A percentile compares a stretch with the other conserved stretches of the same genome.
Conservation (phyloP, 306 rosid genomes). For the Biancaea sappan region DNA sequence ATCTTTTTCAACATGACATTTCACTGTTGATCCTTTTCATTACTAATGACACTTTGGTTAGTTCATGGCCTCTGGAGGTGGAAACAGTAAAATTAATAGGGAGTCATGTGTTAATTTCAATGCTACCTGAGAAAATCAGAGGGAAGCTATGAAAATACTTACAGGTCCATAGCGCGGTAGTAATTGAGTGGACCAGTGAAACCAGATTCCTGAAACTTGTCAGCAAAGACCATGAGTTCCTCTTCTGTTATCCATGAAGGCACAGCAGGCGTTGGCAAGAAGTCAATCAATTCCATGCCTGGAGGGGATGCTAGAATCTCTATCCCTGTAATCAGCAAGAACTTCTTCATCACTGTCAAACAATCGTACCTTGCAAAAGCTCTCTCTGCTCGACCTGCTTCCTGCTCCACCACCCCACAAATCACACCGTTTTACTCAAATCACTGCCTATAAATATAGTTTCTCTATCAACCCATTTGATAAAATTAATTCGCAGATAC, state of each 20-base stretch:
- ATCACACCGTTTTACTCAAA: not conserved
- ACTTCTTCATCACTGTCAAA: conserved; percentile 73
- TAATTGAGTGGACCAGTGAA: conserved; percentile 81
- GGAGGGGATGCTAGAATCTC: conserved; percentile 49
- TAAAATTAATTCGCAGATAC: conserved; percentile 39
- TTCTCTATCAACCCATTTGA: not conserved
- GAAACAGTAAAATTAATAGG: not conserved
- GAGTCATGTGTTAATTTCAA: not conserved
- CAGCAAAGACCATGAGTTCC: conserved; percentile 68
- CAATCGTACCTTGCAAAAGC: conserved; percentile 82
- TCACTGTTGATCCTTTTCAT: too few relatives aligned
- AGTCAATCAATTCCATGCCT: conserved; percentile 74
- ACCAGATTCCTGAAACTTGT: conserved; percentile 76
- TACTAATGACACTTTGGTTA: not conserved
- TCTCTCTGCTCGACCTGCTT: conserved; percentile 81
- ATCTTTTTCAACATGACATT: too few relatives aligned
- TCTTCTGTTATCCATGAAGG: conserved; percentile 79
- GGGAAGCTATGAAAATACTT: conserved; percentile 32
- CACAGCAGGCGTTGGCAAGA: conserved; percentile 62
- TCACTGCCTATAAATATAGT: not conserved
- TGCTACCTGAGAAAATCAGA: not conserved
- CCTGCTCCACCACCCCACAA: conserved; percentile 45
- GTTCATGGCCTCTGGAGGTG: not conserved
- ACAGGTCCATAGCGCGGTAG: conserved; percentile 76
- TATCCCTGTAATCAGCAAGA: conserved; percentile 38